Evolutionary conservation across 2,329 filamentous ascomycete species (phyloP).

Genomic region (Plenodomus tracheiphilus): DNA sequence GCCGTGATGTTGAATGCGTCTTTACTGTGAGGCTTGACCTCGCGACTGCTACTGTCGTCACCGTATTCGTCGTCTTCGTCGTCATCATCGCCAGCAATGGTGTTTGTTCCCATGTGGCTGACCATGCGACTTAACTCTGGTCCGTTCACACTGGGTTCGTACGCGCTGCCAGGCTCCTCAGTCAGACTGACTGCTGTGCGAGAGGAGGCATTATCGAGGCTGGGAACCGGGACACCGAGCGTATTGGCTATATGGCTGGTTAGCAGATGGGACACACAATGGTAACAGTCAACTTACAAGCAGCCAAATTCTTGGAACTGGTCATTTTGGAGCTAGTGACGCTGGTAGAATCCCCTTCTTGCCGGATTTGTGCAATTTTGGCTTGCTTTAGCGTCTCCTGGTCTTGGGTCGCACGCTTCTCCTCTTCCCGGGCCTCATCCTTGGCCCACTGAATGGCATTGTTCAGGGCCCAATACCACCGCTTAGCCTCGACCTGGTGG

Average conservation of each 20-base stretch:
- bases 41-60: conserved; percentile 78
- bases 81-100: conserved; percentile 62
- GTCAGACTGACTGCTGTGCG: conserved; percentile 51
- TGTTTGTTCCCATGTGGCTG: conserved; percentile 54
- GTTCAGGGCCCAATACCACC: conserved; percentile 99
- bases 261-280: background rate
- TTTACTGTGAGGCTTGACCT: conserved; percentile 73
- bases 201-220: conserved; percentile 34
- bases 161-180: conserved; percentile 61
- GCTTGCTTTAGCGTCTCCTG: conserved; percentile 75
- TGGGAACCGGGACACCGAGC: conserved; percentile 54
- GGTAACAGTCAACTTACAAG: conserved; percentile 20
- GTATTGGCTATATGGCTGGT: conserved; percentile 41
- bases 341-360: conserved; percentile 48
- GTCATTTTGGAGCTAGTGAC: conserved; percentile 39
- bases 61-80: conserved; percentile 70
- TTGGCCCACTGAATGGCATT: conserved; percentile 99
- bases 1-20: conserved; percentile 97
- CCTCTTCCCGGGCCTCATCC: conserved; percentile 91
- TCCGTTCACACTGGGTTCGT: conserved; percentile 62
- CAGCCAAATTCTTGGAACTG: conserved; percentile 34
- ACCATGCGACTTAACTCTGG: conserved; percentile 54
- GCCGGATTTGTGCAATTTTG: conserved; percentile 69
- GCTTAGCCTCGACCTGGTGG: conserved; percentile 95
- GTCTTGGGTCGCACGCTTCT: conserved; percentile 72